phyloP scores from a whole-genome alignment of 1,139 yeast species.

The Saccharomycopsis crataegensis region DNA sequence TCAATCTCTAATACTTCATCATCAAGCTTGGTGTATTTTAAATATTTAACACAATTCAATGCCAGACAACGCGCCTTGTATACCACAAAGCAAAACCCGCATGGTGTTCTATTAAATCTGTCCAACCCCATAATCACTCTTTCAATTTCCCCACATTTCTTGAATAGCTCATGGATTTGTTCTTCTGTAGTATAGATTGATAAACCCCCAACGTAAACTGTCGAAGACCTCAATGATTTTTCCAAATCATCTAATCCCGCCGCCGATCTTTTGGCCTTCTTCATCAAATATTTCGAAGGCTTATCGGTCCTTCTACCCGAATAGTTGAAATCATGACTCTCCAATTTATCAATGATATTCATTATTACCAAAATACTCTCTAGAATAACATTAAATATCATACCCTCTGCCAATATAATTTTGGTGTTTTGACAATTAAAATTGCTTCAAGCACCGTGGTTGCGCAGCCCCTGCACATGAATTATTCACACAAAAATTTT shows the following conservation, averaged over 20 bases:
- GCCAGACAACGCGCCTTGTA: slow-evolving; percentile 64
- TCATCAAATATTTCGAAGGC: slow-evolving; percentile 68
- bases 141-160: slow-evolving; percentile 69
- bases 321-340: slow-evolving; percentile 9
- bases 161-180: slow-evolving; percentile 78
- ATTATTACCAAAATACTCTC: background rate
- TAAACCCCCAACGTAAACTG: slow-evolving; percentile 81
- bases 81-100: slow-evolving; percentile 91
- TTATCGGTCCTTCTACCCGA: slow-evolving; percentile 65
- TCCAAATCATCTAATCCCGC: slow-evolving; percentile 48
- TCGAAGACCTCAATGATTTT: slow-evolving; percentile 55
- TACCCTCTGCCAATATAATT: background rate
- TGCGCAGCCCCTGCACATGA: no score
- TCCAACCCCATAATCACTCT: slow-evolving; percentile 91
- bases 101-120: slow-evolving; percentile 80
- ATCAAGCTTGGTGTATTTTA: slow-evolving; percentile 75
- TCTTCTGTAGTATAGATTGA: slow-evolving; percentile 91
- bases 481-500: no score
- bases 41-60: slow-evolving; percentile 69
- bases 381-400: background rate
- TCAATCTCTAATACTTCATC: slow-evolving; percentile 76
- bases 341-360: slow-evolving; percentile 12
- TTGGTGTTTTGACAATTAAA: no score
- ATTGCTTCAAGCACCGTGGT: no score
- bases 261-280: slow-evolving; percentile 54